Percentiles rank a stretch among this genome's conserved stretches.
Conservation (phyloP, 176 grass and related monocot genomes). For the Metroxylon sagu region DNA sequence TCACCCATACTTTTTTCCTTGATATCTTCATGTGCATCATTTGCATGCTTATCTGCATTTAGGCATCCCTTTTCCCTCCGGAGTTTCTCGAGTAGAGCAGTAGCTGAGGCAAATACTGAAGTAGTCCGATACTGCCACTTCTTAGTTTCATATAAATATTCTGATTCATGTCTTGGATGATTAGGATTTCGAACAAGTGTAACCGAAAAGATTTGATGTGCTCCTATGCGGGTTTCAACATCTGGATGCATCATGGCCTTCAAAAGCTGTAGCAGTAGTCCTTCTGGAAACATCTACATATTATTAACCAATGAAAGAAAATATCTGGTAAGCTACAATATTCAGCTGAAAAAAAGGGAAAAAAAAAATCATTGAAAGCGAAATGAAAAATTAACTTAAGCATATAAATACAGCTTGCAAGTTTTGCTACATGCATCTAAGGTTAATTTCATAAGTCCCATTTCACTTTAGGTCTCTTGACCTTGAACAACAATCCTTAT, state of each 20-base stretch:
- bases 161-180: slow-evolving; percentile 63
- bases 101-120: slow-evolving; percentile 97
- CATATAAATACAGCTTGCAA: too few species aligned
- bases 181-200: slow-evolving; percentile 60
- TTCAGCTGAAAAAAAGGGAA: too few species aligned
- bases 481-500: too few species aligned
- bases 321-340: too few species aligned
- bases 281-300: slow-evolving; percentile 85
- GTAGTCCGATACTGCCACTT: slow-evolving; percentile 79
- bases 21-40: slow-evolving; percentile 30
- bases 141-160: slow-evolving; percentile 85
- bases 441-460: too few species aligned
- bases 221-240: slow-evolving; percentile 75
- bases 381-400: too few species aligned
- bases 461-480: too few species aligned
- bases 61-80: slow-evolving; percentile 81
- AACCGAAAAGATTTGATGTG: slow-evolving; percentile 80
- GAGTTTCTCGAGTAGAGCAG: slow-evolving; percentile 91
- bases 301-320: too few species aligned
- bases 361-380: too few species aligned
- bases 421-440: too few species aligned
- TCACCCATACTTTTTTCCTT: slow-evolving; percentile 40
- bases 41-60: slow-evolving; percentile 57
- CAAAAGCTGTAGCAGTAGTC: slow-evolving; percentile 76
- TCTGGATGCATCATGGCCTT: slow-evolving; percentile 88